These are phyloP conservation scores for Athelia psychrophila DNA, from an alignment of 1,284 basidiomycete genomes.

Conservation along the genomic window DNA sequence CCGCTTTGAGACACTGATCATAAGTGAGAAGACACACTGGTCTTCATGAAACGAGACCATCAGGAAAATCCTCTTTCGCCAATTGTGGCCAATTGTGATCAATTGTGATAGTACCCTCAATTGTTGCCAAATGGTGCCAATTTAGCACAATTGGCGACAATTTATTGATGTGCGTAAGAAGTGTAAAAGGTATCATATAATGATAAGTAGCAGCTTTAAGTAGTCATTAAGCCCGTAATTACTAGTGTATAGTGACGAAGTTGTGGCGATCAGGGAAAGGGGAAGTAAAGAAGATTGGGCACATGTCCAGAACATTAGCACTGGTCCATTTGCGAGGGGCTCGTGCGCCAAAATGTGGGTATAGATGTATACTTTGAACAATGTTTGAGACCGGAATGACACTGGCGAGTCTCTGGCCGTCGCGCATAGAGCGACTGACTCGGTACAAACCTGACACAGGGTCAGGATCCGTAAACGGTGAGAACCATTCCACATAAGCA, in stretches of 20 bases:
- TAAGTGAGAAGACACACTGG: too few relatives aligned
- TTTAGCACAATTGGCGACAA: too few relatives aligned
- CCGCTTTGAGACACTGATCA: slow-evolving; percentile 33
- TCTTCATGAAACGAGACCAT: not conserved
- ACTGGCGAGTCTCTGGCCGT: slow-evolving; percentile 15
- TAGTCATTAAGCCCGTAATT: too few relatives aligned
- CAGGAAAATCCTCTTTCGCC: not conserved
- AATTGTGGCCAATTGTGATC: too few relatives aligned
- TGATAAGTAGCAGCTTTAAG: too few relatives aligned
- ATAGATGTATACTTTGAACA: slow-evolving; percentile 25
- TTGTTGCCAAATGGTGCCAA: too few relatives aligned
- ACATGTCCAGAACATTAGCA: slow-evolving; percentile 28
- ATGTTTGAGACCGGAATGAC: slow-evolving; percentile 23
- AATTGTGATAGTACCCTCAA: too few relatives aligned
- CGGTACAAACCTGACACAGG: slow-evolving; percentile 17
- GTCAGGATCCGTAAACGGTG: slow-evolving; percentile 16
- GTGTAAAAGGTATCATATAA: too few relatives aligned
- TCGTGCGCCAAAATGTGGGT: slow-evolving; percentile 20
- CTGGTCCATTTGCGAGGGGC: slow-evolving; percentile 28
- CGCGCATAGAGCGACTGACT: slow-evolving; percentile 10
- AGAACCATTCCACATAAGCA: slow-evolving; percentile 24
- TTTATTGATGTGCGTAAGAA: too few relatives aligned
- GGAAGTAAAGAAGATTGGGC: slow-evolving; percentile 26
- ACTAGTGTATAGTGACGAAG: slow-evolving; percentile 10
- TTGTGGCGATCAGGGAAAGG: slow-evolving; percentile 23